phyloP scores from a whole-genome alignment of 1,284 basidiomycete species.

The Tetrapyrgos nigripes region DNA sequence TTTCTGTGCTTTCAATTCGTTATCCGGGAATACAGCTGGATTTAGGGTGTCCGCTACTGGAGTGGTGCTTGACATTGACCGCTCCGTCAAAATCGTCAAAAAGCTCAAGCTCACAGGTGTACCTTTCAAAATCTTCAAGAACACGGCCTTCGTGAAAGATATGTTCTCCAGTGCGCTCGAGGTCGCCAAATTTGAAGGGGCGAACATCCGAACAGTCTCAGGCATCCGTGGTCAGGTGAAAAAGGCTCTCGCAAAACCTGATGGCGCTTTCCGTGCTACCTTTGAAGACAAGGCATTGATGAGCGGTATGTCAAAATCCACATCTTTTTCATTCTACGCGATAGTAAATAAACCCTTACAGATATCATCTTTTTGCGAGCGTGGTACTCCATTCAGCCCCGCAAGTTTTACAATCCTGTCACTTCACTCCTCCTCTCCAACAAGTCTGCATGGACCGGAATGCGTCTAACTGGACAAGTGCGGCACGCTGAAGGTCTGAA shows the following conservation, averaged over 20 bases:
- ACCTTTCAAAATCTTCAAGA: conserved; percentile 98
- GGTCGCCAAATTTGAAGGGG: conserved; percentile 98
- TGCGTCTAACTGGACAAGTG: conserved; percentile 95
- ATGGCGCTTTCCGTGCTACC: conserved; percentile 94
- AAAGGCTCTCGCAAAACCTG: conserved; percentile 92
- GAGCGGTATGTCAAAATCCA: conserved; percentile 73
- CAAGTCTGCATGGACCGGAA: conserved; percentile 83
- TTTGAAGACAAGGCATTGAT: conserved; percentile 98
- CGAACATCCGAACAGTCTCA: conserved; percentile 93
- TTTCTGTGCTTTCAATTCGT: conserved; percentile 95
- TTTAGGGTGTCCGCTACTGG: conserved; percentile 96
- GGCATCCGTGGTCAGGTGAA: conserved; percentile 98
- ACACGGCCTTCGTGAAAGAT: conserved; percentile 97
- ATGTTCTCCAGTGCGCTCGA: conserved; percentile 96
- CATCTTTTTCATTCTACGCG: conserved; percentile 5
- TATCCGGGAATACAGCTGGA: conserved; percentile 68
- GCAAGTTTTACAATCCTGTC: conserved; percentile 97
- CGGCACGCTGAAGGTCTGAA: conserved; percentile 85
- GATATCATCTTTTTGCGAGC: conserved; percentile 96
- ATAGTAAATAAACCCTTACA: conserved; percentile 36
- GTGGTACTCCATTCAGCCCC: conserved; percentile 96
- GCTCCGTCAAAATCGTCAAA: conserved; percentile 95
- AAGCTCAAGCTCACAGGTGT: conserved; percentile 97
- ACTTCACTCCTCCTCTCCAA: conserved; percentile 87
- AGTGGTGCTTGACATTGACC: conserved; percentile 93